These are phyloP conservation scores for Pigoraptor vietnamica DNA, from an alignment of 78 protist species.

Conservation along the genomic window DNA sequence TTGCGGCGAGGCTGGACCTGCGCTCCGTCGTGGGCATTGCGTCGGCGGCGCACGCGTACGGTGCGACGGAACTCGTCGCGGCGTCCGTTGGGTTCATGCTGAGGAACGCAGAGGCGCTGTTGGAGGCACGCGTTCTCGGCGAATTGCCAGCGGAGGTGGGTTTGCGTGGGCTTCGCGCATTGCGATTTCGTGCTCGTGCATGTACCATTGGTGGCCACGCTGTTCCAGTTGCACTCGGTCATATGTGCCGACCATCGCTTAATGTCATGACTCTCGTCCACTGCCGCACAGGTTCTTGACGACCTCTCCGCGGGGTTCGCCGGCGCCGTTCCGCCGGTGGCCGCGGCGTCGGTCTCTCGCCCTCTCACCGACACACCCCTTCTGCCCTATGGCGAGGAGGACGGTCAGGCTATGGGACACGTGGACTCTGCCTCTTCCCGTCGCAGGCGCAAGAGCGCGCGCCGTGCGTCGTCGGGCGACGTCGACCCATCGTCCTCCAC, in stretches of 20 bases:
- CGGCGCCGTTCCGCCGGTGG: not conserved
- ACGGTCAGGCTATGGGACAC: too few relatives aligned
- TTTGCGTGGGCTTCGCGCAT: too few relatives aligned
- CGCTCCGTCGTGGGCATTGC: not conserved
- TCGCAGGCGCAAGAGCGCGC: not conserved
- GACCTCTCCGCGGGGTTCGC: not conserved
- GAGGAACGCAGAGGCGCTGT: not conserved
- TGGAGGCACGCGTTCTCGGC: not conserved
- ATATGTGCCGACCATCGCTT: too few relatives aligned
- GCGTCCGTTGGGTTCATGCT: not conserved
- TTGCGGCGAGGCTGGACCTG: not conserved
- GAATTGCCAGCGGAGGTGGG: not conserved
- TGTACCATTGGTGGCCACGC: too few relatives aligned
- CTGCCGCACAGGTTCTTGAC: too few relatives aligned
- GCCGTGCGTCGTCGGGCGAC: not conserved
- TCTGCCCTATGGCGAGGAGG: too few relatives aligned
- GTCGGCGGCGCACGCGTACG: not conserved
- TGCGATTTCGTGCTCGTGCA: too few relatives aligned
- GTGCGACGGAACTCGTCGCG: not conserved
- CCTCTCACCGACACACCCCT: too few relatives aligned
- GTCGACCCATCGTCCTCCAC: too few relatives aligned
- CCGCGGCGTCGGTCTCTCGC: not conserved
- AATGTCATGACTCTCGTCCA: too few relatives aligned
- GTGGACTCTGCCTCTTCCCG: too few relatives aligned
- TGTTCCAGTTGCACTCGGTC: too few relatives aligned